phyloP scores from a whole-genome alignment of 2,329 filamentous ascomycete species.

The Septoria linicola region DNA sequence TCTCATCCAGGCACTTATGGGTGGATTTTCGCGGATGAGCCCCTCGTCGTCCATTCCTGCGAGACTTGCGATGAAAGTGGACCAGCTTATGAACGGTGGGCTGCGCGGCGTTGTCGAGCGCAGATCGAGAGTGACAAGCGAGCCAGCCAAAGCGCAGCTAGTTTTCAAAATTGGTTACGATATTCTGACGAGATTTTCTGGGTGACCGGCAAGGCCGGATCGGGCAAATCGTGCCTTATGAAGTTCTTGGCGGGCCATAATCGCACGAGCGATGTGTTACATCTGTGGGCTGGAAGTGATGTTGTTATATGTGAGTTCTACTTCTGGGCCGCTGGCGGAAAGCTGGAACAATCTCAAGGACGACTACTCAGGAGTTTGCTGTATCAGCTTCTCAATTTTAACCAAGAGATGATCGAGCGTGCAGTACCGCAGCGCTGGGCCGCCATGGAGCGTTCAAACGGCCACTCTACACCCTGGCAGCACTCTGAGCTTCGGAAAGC shows the following conservation, averaged over 20 bases:
- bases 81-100: too few species aligned
- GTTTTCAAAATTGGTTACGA: too few species aligned
- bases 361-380: slow-evolving; percentile 17
- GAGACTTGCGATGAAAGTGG: too few species aligned
- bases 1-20: slow-evolving; percentile 1
- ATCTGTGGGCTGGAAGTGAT: slow-evolving; percentile 8
- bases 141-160: too few species aligned
- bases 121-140: too few species aligned
- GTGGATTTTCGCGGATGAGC: background rate
- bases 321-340: slow-evolving; percentile 19
- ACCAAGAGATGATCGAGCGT: background rate
- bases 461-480: background rate
- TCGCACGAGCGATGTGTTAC: background rate
- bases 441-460: background rate
- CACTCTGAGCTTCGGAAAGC: background rate
- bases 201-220: slow-evolving; percentile 27
- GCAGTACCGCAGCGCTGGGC: background rate
- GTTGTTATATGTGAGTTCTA: slow-evolving; percentile 1
- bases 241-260: slow-evolving; percentile 8
- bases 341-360: slow-evolving; percentile 14
- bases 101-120: too few species aligned
- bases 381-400: slow-evolving; percentile 9
- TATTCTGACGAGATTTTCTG: slow-evolving; percentile 14
- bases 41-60: too few species aligned
- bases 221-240: slow-evolving; percentile 25